A percentile compares a stretch with the other conserved stretches of the same genome.
These are phyloP conservation scores for Beverwykella pulmonaria DNA, from an alignment of 495 filamentous ascomycete genomes.

Conservation along the genomic window DNA sequence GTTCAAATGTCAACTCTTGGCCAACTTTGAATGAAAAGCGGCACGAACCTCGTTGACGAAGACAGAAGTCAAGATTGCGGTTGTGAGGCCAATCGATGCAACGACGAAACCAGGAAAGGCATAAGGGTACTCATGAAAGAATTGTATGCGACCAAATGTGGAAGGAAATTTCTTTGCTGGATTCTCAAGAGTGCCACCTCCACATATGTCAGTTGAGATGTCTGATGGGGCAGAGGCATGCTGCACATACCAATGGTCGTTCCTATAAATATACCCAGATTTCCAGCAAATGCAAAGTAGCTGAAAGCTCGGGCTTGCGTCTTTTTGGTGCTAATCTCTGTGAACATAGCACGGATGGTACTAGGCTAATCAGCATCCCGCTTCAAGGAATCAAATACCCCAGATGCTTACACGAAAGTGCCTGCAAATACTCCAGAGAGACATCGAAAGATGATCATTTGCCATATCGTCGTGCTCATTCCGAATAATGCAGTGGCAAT, in stretches of 20 bases:
- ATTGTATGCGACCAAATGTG: slow-evolving; percentile 55
- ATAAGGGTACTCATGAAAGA: slow-evolving; percentile 67
- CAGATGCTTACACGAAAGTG: slow-evolving; percentile 54
- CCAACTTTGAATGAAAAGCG: slow-evolving; percentile 42
- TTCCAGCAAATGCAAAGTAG: slow-evolving; percentile 70
- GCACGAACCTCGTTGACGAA: slow-evolving; percentile 57
- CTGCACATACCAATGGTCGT: slow-evolving; percentile 57
- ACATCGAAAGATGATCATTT: slow-evolving; percentile 70
- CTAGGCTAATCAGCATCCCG: slow-evolving; percentile 21
- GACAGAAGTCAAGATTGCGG: slow-evolving; percentile 52
- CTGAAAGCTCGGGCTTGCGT: slow-evolving; percentile 72
- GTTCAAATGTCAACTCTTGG: background rate
- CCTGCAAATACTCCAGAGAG: slow-evolving; percentile 69
- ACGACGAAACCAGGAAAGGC: slow-evolving; percentile 61
- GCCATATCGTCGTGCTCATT: slow-evolving; percentile 58
- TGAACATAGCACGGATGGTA: slow-evolving; percentile 71
- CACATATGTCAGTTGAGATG: slow-evolving; percentile 2
- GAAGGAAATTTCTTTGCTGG: slow-evolving; percentile 60
- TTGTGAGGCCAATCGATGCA: slow-evolving; percentile 53
- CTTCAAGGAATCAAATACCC: background rate
- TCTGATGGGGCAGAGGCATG: background rate
- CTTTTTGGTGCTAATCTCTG: slow-evolving; percentile 65
- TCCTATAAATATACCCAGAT: slow-evolving; percentile 70
- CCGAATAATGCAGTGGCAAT: slow-evolving; percentile 64
- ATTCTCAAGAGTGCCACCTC: slow-evolving; percentile 61